Evolutionary conservation across 306 rosid species (phyloP), one percentile per base, ranked within the genome.

Genomic region (Vicia faba): DNA sequence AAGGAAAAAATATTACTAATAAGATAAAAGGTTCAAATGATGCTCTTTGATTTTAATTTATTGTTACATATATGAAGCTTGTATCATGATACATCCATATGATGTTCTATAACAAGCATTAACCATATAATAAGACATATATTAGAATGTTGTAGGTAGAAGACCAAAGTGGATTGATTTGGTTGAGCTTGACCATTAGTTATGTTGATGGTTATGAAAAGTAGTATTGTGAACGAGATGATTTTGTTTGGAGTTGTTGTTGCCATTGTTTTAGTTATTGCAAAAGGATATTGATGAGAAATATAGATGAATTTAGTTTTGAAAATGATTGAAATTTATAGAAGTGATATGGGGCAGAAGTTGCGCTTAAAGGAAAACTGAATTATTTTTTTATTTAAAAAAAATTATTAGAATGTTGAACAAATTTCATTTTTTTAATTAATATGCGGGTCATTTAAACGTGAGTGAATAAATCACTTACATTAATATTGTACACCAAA

Each of bases 91-190:
- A 25, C 36, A 54, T 25, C 4, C 18, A 25, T 19, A 51, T 20
- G 8, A 51, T 51, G 15, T 45, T 19, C 11, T 20, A 51, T 35
- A 54, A 54, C 38, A 25, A 54, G 61, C 61, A 54, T 25, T 14
- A 14, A 5, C 3, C 28, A 11, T 12, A 5, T 29, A 9, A 4
- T 14, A 33, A 15, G 2, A 54, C 16, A 19, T 11, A 57, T 50
- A 1, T 3, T 38, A n/a, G n/a, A n/a, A n/a, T n/a, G n/a, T 8
- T 79, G 77, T 7, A 83, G 44, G 75, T 35, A 79, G 40, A 69
- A 68, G 35, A 83, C 84, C 2, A 64, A 5, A 26, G n/a, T 69
- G 36, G 82, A 31, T 63, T 76, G 72, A 6, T 1, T n/a, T 14
- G 29, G 59, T 38, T 0, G 41, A 8, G 16, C 3, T 64, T 68